Evolutionary conservation across 148 eudicot genomes (phyloP), one percentile per base, ranked within the genome.

Genomic region (Spergularia bocconei): DNA sequence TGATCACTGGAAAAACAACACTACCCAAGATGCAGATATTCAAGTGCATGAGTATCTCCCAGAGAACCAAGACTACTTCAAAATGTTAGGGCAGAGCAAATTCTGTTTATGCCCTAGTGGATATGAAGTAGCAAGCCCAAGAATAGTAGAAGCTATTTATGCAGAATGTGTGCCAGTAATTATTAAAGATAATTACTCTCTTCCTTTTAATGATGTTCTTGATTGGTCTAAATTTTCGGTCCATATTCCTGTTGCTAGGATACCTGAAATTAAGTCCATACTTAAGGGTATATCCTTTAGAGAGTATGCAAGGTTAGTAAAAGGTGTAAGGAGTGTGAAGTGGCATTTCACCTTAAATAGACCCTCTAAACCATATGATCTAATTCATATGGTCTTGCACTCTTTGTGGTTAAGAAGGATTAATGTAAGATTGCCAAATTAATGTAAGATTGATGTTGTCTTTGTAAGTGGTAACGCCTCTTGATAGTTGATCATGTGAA

Each of bases 81-180:
- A 64, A 13, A 74, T 85, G 83, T 36, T 90, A 67, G 80, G 82
- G 13, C 69, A 81, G 63, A 81, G 80, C 63, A 83, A 70, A 69
- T 89, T 63, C 75, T 89, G 92, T 82, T 74, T 89, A 7, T 89
- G 90, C 44, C 88, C 92, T 2, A 87, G 90, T 33, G 92, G 92
- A 10, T 87, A 80, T 29, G 92, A 88, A 65, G 90, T 88, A 1
- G 92, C 90, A 1, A 88, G 90, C 36, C 90, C 92, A 7, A 82
- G 92, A 70, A 74, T 87, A 70, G 87, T 89, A 3, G 92, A 89
- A 63, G 87, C 80, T 0, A 83, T 89, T 2, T 81, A 82, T 76
- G 79, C 76, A 12, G 88, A 88, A 11, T 88, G 92, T 47, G 83
- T 88, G 2, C 92, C 92, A 0, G 90, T 88, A 0, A 71, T 88